A percentile compares a stretch with the other conserved stretches of the same genome.
Conservation (phyloP, 2,329 filamentous ascomycete species). For the Rutstroemia sp. region DNA sequence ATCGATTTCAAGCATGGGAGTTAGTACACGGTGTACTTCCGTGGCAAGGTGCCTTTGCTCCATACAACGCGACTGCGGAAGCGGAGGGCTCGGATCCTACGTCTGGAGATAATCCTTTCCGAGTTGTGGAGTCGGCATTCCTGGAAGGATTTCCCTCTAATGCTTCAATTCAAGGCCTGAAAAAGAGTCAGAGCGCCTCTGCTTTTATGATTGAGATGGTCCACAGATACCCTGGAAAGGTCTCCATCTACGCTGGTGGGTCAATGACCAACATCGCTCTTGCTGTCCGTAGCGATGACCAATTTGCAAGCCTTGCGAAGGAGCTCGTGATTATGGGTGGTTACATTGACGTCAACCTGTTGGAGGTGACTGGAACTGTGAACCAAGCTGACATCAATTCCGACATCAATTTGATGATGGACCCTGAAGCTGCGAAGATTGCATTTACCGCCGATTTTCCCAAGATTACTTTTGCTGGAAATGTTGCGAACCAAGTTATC, state of each 20-base stretch:
- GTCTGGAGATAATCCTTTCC: constrained; percentile 34
- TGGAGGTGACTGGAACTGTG: constrained; percentile 26
- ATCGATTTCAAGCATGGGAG: constrained; percentile 38
- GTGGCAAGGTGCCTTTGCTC: constrained; percentile 39
- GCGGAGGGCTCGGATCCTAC: constrained; percentile 38
- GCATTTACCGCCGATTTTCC: constrained; percentile 40
- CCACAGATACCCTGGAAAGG: constrained; percentile 41
- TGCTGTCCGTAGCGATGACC: constrained; percentile 38
- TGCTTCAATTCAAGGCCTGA: constrained; percentile 28
- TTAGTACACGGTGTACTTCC: constrained; percentile 36
- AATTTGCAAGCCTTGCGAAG: constrained; percentile 39
- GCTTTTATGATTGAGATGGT: constrained; percentile 42
- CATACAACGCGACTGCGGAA: constrained; percentile 37
- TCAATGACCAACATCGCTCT: constrained; percentile 43
- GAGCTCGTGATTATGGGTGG: constrained; percentile 44
- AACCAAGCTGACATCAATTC: constrained; percentile 25
- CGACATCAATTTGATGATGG: constrained; percentile 43
- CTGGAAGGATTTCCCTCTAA: constrained; percentile 39
- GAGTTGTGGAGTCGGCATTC: constrained; percentile 36
- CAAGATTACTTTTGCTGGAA: constrained; percentile 38
- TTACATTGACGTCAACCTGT: constrained; percentile 38
- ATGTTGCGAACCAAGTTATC: constrained; percentile 41
- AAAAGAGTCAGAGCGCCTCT: constrained; percentile 31
- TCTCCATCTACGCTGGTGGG: constrained; percentile 39
- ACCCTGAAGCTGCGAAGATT: constrained; percentile 43